Conservation (phyloP, 768 basidiomycete genomes). For the Naganishia onofrii region DNA sequence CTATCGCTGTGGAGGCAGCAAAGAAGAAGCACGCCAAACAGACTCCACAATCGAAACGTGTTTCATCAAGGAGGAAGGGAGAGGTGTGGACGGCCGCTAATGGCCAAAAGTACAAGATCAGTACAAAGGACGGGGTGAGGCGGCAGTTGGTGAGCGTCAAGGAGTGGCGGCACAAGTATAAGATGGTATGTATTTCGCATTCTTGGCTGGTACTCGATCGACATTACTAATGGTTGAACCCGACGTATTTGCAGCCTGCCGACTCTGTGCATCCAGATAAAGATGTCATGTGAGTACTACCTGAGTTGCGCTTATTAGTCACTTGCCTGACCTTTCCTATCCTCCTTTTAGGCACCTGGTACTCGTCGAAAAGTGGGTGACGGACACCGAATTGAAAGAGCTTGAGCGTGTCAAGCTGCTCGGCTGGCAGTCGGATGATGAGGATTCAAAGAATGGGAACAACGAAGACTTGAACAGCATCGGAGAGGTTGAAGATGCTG, state of each 20-base stretch:
- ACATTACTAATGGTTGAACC: background rate
- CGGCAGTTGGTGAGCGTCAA: background rate
- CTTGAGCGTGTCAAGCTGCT: background rate
- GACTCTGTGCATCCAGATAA: background rate
- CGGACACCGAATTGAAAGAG: background rate
- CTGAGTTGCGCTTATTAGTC: background rate
- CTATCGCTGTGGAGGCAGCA: background rate
- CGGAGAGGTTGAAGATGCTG: background rate
- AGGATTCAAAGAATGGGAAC: background rate
- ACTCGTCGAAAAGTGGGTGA: constrained; percentile 15
- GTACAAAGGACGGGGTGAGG: background rate
- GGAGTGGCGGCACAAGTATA: constrained; percentile 7
- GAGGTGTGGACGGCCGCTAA: constrained; percentile 1
- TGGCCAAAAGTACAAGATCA: constrained; percentile 1
- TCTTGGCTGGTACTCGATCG: background rate
- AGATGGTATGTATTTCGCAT: background rate
- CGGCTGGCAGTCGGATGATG: constrained; percentile 5
- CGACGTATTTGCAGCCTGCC: background rate
- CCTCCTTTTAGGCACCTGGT: background rate
- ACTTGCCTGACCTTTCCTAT: background rate
- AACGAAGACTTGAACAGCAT: background rate
- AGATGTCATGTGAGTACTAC: background rate
- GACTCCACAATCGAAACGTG: background rate
- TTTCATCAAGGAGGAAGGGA: too few relatives aligned
- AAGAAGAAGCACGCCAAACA: background rate